Base-by-base conservation (phyloP, 257 asterid genomes). In the Nicotiana tomentosiformis region DNA sequence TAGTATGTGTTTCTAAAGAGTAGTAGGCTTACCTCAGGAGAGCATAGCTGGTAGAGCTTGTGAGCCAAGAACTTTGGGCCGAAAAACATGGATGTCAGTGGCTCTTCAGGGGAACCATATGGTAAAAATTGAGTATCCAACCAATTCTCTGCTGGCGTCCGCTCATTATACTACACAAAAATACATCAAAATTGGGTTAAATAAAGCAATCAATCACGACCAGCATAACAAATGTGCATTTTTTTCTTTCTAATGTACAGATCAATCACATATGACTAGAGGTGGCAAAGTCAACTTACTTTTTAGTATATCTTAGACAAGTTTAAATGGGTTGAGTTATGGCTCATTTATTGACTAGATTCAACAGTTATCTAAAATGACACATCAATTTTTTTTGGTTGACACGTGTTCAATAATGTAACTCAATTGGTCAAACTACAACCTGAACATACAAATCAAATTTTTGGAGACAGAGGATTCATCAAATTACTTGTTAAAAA, bases 111-210 rank as follows among this genome's bases (percentile, higher is more conserved):
- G 35, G 84, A 49, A 20, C 90, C 94, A 66, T 69, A 87, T 3
- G 90, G 82, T 80, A 55, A 72, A 66, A 88, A 82, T 29, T 86
- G 66, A 2, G 91, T 89, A 84, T 92, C 95, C 62, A 91, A 33
- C 90, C 87, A 88, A 1, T 61, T 86, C 67, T 87, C 87, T 11
- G 85, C 77, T 17, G 92, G 90, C 55, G 80, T 85, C 64, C 86
- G 77, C 80, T 87, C 85, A 11, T 0, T 0, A 51, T 66, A 85
- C 93, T 91, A 83, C 67, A 68, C 39, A 57, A 78, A 60, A n/a
- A 29, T 3, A 78, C 14, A 78, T 57, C 6, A 23, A 61, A 60
- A 58, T 35, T 60, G 15, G 1, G 20, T 12, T 37, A 61, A 78
- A 2, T n/a, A 12, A 57, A 20, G 15, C 53, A 69, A 39, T 69